phyloP scores from a whole-genome alignment of 2,329 filamentous ascomycete genomes.

The Thermoascus crustaceus region DNA sequence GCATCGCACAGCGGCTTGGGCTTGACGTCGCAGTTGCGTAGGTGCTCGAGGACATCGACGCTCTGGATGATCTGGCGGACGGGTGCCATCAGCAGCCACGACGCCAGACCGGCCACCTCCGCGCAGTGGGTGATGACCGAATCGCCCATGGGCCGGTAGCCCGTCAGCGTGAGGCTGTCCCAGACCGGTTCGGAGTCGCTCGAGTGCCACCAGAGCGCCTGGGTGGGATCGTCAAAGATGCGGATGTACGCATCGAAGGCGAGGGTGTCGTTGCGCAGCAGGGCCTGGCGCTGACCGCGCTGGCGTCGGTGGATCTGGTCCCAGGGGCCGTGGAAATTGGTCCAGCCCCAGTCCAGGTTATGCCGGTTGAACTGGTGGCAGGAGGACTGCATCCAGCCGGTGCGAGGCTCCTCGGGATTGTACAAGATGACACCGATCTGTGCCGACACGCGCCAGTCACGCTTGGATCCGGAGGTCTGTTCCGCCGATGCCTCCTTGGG shows the following conservation, averaged over 20 bases:
- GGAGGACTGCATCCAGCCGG: slow-evolving; percentile 48
- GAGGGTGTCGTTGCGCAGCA: slow-evolving; percentile 54
- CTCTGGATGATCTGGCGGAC: slow-evolving; percentile 50
- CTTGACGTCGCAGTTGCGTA: slow-evolving; percentile 36
- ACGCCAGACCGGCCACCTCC: slow-evolving; percentile 48
- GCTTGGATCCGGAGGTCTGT: slow-evolving; percentile 5
- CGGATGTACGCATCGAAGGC: slow-evolving; percentile 56
- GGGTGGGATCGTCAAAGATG: slow-evolving; percentile 52
- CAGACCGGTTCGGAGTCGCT: slow-evolving; percentile 46
- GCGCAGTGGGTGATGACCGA: slow-evolving; percentile 38
- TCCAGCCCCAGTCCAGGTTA: slow-evolving; percentile 57
- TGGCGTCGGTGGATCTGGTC: slow-evolving; percentile 51
- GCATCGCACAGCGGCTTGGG: slow-evolving; percentile 45
- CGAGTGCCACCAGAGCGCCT: slow-evolving; percentile 53
- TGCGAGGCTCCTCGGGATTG: slow-evolving; percentile 55
- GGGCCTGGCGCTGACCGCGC: slow-evolving; percentile 49
- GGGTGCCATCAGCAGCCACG: slow-evolving; percentile 52
- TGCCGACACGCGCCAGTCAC: slow-evolving; percentile 45
- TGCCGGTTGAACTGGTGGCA: slow-evolving; percentile 52
- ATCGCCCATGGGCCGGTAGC: slow-evolving; percentile 45
- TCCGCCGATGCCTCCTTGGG: slow-evolving; percentile 3
- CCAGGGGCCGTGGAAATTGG: slow-evolving; percentile 52
- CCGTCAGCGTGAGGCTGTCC: slow-evolving; percentile 51
- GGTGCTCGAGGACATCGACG: slow-evolving; percentile 39
- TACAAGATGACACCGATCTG: slow-evolving; percentile 56